phyloP scores from a whole-genome alignment of 2,329 filamentous ascomycete genomes.

The Huntiella bhutanensis region DNA sequence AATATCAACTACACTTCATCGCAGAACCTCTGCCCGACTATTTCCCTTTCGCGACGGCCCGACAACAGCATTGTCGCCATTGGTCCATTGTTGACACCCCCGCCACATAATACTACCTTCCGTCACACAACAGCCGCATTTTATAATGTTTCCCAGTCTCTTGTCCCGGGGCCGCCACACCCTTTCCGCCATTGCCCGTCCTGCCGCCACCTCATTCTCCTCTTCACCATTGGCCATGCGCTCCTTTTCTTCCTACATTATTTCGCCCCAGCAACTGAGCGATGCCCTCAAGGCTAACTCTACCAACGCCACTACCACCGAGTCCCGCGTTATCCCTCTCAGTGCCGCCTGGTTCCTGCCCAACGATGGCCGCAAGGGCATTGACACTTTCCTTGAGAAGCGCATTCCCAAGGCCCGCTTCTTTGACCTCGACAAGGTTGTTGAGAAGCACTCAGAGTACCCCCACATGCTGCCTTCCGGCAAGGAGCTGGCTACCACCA shows the following conservation, averaged over 20 bases:
- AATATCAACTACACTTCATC: background rate
- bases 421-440: slow-evolving; percentile 87
- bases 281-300: slow-evolving; percentile 70
- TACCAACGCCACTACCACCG: slow-evolving; percentile 57
- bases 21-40: background rate
- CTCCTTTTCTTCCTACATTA: slow-evolving; percentile 59
- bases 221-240: slow-evolving; percentile 1
- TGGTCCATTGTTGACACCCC: slow-evolving; percentile 1
- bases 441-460: slow-evolving; percentile 73
- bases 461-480: slow-evolving; percentile 88
- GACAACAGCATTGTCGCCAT: background rate
- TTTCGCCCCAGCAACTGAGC: slow-evolving; percentile 66
- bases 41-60: background rate
- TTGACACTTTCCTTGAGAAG: slow-evolving; percentile 59
- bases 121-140: background rate
- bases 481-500: slow-evolving; percentile 65
- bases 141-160: slow-evolving; percentile 7
- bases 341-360: slow-evolving; percentile 95
- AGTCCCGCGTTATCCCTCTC: slow-evolving; percentile 68
- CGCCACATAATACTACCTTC: background rate
- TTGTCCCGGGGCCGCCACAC: slow-evolving; percentile 6
- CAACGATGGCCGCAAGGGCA: slow-evolving; percentile 69
- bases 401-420: slow-evolving; percentile 83
- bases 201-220: slow-evolving; percentile 1
- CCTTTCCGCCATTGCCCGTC: slow-evolving; percentile 13